A percentile compares a stretch with the other conserved stretches of the same genome.
These are phyloP conservation scores for Leptodermis oblonga DNA, from an alignment of 257 asterid species.

Conservation along the genomic window DNA sequence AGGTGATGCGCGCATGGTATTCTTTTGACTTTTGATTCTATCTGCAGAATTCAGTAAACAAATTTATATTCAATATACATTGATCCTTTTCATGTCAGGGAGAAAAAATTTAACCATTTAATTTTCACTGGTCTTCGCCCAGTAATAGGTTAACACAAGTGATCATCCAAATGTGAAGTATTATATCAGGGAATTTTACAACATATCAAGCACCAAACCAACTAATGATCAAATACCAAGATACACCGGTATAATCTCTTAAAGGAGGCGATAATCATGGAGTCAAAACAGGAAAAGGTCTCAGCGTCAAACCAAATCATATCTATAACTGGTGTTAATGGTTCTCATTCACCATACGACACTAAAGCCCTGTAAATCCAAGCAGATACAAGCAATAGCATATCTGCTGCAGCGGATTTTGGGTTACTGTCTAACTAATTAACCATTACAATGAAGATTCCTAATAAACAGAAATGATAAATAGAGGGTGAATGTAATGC, in stretches of 20 bases:
- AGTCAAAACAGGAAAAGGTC: neutral
- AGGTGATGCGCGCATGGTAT: slow-evolving; percentile 41
- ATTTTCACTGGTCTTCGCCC: neutral
- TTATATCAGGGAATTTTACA: neutral
- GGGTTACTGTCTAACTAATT: neutral
- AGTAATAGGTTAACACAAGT: neutral
- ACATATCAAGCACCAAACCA: neutral
- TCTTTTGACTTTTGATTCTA: slow-evolving; percentile 43
- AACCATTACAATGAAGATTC: neutral
- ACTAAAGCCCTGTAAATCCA: neutral
- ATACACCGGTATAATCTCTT: neutral
- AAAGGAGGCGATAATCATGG: neutral
- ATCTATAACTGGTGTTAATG: neutral
- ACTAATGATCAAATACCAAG: neutral
- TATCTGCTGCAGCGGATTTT: neutral
- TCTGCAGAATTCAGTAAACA: slow-evolving; percentile 36
- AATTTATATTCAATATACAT: neutral
- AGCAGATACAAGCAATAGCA: neutral
- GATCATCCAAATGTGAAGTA: neutral
- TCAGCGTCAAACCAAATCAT: neutral
- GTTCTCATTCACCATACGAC: neutral
- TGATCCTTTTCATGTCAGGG: neutral
- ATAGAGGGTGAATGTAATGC: neutral
- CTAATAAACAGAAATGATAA: neutral
- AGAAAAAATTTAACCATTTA: neutral